phyloP scores from a whole-genome alignment of 1,284 basidiomycete species.

The Thelephora terrestris region DNA sequence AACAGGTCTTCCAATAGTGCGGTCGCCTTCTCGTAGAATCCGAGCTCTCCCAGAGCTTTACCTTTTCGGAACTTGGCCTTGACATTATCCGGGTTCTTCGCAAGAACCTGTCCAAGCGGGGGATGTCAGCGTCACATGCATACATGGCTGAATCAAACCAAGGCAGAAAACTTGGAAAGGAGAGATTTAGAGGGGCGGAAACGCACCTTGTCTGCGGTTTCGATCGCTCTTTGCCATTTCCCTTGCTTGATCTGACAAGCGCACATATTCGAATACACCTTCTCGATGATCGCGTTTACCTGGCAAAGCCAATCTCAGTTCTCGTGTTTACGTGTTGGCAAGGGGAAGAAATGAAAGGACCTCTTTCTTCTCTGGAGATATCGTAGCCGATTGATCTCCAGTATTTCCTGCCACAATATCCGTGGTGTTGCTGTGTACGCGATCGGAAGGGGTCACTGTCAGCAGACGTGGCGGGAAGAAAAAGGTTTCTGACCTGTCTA shows the following conservation, averaged over 20 bases:
- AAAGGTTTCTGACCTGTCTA: constrained; percentile 49
- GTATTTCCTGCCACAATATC: background rate
- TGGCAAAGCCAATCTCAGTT: constrained; percentile 19
- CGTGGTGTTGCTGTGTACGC: background rate
- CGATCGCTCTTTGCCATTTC: constrained; percentile 67
- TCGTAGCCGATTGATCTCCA: background rate
- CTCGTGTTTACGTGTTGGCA: background rate
- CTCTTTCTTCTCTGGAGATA: background rate
- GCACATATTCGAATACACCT: constrained; percentile 73
- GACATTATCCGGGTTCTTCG: constrained; percentile 61
- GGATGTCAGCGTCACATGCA: background rate
- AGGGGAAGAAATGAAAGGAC: background rate
- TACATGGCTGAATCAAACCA: background rate
- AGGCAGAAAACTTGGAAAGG: background rate
- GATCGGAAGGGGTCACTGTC: too few relatives aligned
- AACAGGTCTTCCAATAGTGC: constrained; percentile 53
- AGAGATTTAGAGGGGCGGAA: background rate
- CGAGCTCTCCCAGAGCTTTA: constrained; percentile 65
- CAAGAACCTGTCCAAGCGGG: constrained; percentile 41
- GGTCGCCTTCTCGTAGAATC: constrained; percentile 63
- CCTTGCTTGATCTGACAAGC: constrained; percentile 67
- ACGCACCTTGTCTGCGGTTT: constrained; percentile 64
- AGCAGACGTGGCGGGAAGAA: background rate
- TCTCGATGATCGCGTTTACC: constrained; percentile 66
- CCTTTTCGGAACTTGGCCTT: constrained; percentile 74